A percentile compares a stretch with the other conserved stretches of the same genome.
These are phyloP conservation scores for Garcia nutans DNA, from an alignment of 345 rosid genomes.

Conservation along the genomic window DNA sequence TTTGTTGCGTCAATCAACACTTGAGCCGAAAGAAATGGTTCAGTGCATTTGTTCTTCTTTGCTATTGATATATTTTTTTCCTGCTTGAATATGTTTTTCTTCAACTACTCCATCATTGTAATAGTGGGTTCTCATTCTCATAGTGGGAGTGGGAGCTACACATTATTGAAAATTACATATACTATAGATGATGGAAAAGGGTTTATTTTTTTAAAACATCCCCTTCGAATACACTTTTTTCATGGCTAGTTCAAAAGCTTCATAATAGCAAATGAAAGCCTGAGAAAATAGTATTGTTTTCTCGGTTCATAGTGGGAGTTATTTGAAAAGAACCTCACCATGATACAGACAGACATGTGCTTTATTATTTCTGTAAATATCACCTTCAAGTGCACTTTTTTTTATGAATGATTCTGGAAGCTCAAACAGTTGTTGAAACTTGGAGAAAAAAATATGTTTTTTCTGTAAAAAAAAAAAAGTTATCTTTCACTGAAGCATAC, in stretches of 20 bases:
- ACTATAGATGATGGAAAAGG: slow-evolving; percentile 14
- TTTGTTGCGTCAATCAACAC: slow-evolving; percentile 37
- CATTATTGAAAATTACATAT: slow-evolving; percentile 20
- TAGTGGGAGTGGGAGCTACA: slow-evolving; percentile 12
- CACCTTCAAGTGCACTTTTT: slow-evolving; percentile 11
- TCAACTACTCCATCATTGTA: slow-evolving; percentile 29
- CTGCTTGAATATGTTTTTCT: slow-evolving; percentile 20
- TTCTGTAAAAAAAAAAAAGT: slow-evolving; percentile 13
- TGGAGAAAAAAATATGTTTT: slow-evolving; percentile 8
- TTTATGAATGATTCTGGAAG: neutral
- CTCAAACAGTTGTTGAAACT: slow-evolving; percentile 11
- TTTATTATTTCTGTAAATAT: slow-evolving; percentile 12
- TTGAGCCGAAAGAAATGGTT: slow-evolving; percentile 52
- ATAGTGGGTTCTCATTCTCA: slow-evolving; percentile 22
- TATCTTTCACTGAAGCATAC: slow-evolving; percentile 16
- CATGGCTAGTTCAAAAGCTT: neutral
- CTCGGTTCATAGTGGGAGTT: slow-evolving; percentile 11
- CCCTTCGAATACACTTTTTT: slow-evolving; percentile 12
- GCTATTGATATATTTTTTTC: slow-evolving; percentile 31
- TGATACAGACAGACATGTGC: slow-evolving; percentile 7
- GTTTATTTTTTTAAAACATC: slow-evolving; percentile 12
- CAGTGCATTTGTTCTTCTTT: slow-evolving; percentile 40
- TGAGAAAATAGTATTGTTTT: slow-evolving; percentile 5
- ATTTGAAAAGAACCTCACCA: slow-evolving; percentile 20
- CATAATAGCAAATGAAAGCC: slow-evolving; percentile 11